Evolutionary conservation across 768 basidiomycete species (phyloP).

Genomic region (Suillus sp.): DNA sequence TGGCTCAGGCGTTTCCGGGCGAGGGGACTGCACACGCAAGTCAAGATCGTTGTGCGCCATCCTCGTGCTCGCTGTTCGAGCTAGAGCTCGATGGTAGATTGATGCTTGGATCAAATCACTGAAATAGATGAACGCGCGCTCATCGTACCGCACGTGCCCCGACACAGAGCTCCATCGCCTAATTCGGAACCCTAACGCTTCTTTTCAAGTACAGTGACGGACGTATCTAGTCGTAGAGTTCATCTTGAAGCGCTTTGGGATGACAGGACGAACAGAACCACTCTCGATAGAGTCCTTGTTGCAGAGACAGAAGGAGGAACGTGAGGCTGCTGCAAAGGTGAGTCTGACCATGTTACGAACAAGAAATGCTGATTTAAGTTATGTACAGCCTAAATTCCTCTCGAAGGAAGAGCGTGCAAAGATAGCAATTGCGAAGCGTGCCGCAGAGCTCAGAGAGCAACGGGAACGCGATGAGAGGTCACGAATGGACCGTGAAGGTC

Average conservation of each 20-base stretch:
- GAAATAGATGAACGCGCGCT: slow-evolving; percentile 23
- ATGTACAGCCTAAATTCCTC: slow-evolving; percentile 84
- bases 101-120: slow-evolving; percentile 17
- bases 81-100: slow-evolving; percentile 5
- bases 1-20: slow-evolving; percentile 64
- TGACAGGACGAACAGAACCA: slow-evolving; percentile 61
- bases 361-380: slow-evolving; percentile 7
- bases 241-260: slow-evolving; percentile 26
- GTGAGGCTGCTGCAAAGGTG: slow-evolving; percentile 89
- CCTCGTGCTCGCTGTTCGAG: slow-evolving; percentile 7
- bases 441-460: slow-evolving; percentile 78
- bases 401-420: slow-evolving; percentile 90
- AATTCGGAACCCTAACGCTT: slow-evolving; percentile 8
- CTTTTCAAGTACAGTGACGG: slow-evolving; percentile 18
- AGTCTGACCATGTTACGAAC: slow-evolving; percentile 9
- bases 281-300: slow-evolving; percentile 88
- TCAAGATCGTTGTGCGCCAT: slow-evolving; percentile 12
- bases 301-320: slow-evolving; percentile 85
- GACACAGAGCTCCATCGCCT: neutral
- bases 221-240: neutral
- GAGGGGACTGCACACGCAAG: slow-evolving; percentile 45
- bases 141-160: slow-evolving; percentile 24
- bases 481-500: slow-evolving; percentile 60
- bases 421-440: slow-evolving; percentile 85
- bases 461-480: slow-evolving; percentile 64